phyloP scores from a whole-genome alignment of 495 filamentous ascomycete species.

The Penicillium manginii region DNA sequence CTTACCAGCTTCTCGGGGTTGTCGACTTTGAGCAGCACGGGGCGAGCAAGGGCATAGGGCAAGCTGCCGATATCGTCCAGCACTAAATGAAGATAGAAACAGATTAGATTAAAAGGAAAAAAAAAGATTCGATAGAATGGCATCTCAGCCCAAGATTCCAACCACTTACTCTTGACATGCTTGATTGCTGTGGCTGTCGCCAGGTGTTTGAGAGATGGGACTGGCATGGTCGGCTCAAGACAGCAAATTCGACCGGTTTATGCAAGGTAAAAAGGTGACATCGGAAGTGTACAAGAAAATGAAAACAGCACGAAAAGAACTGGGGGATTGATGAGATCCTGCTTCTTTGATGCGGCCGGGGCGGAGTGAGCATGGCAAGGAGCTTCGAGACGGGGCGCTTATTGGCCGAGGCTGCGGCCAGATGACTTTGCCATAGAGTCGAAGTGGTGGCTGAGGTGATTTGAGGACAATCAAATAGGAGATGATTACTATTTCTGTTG shows the following conservation, averaged over 20 bases:
- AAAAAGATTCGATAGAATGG: neutral
- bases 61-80: constrained; percentile 67
- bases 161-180: constrained; percentile 46
- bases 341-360: neutral
- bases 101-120: neutral
- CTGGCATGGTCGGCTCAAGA: constrained; percentile 41
- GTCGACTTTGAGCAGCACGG: constrained; percentile 64
- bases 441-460: neutral
- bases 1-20: constrained; percentile 68
- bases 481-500: too few relatives aligned
- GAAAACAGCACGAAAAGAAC: constrained; percentile 1
- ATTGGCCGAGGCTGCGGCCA: constrained; percentile 10
- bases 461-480: neutral
- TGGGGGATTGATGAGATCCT: neutral
- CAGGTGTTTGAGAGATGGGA: constrained; percentile 45
- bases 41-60: constrained; percentile 61
- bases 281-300: constrained; percentile 14
- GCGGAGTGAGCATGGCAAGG: neutral
- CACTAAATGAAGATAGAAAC: constrained; percentile 33
- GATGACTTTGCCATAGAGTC: too few relatives aligned
- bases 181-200: constrained; percentile 49
- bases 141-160: too few relatives aligned
- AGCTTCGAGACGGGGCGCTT: constrained; percentile 1
- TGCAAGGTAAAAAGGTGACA: constrained; percentile 22
- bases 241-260: constrained; percentile 12